Percentiles rank a stretch among this genome's conserved stretches.
phyloP scores from a whole-genome alignment of 805 yeast species.

The Candida arabinofermentans region DNA sequence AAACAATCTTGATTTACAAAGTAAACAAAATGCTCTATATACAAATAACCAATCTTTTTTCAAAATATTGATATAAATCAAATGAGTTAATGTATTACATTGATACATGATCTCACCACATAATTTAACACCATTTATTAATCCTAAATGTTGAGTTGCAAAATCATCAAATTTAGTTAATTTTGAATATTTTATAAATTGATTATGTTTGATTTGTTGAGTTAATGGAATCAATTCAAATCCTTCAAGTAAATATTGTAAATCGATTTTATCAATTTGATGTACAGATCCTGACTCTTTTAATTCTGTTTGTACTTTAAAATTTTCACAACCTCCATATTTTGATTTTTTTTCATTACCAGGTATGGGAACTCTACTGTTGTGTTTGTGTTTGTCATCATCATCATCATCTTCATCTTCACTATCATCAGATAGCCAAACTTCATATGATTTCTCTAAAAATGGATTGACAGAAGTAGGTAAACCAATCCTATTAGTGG shows the following conservation, averaged over 20 bases:
- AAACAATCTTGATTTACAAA: constrained; percentile 44
- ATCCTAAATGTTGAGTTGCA: not conserved
- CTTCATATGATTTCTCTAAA: constrained; percentile 17
- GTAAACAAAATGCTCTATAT: constrained; percentile 45
- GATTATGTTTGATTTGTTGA: constrained; percentile 11
- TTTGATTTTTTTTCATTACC: not conserved
- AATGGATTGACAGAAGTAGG: constrained; percentile 6
- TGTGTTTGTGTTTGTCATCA: not conserved
- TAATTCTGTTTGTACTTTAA: no score
- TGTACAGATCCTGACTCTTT: no score
- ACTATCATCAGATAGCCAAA: constrained; percentile 17
- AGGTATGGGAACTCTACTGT: not conserved
- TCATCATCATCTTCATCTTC: constrained; percentile 1
- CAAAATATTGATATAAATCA: constrained; percentile 47
- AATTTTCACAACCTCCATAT: no score
- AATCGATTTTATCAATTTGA: not conserved
- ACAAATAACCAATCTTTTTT: constrained; percentile 53
- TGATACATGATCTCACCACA: not conserved
- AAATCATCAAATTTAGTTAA: not conserved
- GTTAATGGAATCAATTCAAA: constrained; percentile 10
- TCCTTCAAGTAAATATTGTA: constrained; percentile 4
- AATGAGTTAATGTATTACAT: constrained; percentile 32
- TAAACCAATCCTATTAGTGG: constrained; percentile 7
- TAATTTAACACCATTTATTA: not conserved
- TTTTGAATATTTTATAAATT: constrained; percentile 10